Base-by-base conservation (phyloP, 2,329 filamentous ascomycete species). In the Hypoxylon sp. region DNA sequence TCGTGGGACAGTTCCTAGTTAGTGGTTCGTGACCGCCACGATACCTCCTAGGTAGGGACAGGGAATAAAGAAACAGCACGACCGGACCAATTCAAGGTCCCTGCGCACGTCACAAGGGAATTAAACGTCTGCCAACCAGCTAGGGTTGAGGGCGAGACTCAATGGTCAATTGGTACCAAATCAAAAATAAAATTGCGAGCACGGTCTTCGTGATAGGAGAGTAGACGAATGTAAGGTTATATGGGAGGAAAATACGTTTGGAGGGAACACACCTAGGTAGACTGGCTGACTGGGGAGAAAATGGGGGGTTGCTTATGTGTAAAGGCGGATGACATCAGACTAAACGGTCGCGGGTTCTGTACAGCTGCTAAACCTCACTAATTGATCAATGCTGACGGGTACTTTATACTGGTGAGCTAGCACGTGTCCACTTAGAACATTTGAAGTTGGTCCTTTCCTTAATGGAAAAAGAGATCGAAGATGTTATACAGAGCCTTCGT, bases 31-130 rank as follows among this genome's bases (percentile, higher is more conserved):
- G 63, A 65, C 61, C 59, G 62, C 68, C 62, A 68, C 68, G 54
- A 60, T 22, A 27, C 25, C 25, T 3, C 3, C 3, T 27, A 27
- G 25, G 25, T 27, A 27, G 25, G 25, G 54, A 51, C 56, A 64
- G 66, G 65, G 57, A 55, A 55, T 55, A 68, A 62, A 61, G 48
- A 57, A 48, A 14, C 25, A 54, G 17, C 22, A 56, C 37, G 65
- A 31, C 58, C 57, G 25, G 68, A 66, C 58, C 67, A 61, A 51
- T 58, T 37, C 46, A 58, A 62, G 68, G 56, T 64, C 68, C 68
- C 63, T 71, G 65, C 68, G 55, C 65, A 56, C 50, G 56, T 69
- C 67, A 69, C 63, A 61, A 66, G 63, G 49, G 13, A 35, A 17
- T 25, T 46, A 57, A 40, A 33, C 48, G 25, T 51, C 57, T 35